Evolutionary conservation across 1,139 yeast species (phyloP).

Genomic region (Geotrichum candidum): DNA sequence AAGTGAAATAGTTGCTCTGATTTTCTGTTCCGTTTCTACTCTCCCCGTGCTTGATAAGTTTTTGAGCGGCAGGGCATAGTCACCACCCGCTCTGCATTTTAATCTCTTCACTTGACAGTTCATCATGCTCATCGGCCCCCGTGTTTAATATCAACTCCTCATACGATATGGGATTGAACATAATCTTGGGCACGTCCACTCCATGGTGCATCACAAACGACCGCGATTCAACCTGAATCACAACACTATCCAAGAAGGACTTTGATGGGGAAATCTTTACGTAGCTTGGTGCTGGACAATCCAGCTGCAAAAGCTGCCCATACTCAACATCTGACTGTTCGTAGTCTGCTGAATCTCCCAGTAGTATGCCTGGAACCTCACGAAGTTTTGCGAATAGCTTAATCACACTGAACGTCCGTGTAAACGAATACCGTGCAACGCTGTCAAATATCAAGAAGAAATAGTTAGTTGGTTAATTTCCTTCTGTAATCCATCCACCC

Average conservation of each 20-base stretch:
- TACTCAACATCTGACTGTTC: neutral
- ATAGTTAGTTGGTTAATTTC: neutral
- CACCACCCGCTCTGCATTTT: neutral
- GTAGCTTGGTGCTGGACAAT: neutral
- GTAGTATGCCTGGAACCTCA: slow-evolving; percentile 7
- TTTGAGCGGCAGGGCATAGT: no score
- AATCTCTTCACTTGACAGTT: neutral
- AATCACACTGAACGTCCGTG: slow-evolving; percentile 13
- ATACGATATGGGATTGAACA: slow-evolving; percentile 14
- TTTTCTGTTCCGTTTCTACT: no score
- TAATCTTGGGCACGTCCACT: neutral
- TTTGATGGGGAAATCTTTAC: neutral
- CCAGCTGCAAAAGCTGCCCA: neutral
- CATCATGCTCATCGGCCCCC: neutral
- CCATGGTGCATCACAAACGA: neutral
- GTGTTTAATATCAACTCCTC: slow-evolving; percentile 14
- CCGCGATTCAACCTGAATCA: neutral
- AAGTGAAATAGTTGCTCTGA: no score
- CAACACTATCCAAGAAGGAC: neutral
- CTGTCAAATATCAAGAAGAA: neutral
- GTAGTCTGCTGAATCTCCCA: slow-evolving; percentile 6
- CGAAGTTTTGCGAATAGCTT: slow-evolving; percentile 9
- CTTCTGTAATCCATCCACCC: neutral
- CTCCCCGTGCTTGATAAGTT: no score
- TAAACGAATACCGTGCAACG: slow-evolving; percentile 16